Conservation (phyloP, 768 basidiomycete genomes). For the Cystofilobasidium macerans region DNA sequence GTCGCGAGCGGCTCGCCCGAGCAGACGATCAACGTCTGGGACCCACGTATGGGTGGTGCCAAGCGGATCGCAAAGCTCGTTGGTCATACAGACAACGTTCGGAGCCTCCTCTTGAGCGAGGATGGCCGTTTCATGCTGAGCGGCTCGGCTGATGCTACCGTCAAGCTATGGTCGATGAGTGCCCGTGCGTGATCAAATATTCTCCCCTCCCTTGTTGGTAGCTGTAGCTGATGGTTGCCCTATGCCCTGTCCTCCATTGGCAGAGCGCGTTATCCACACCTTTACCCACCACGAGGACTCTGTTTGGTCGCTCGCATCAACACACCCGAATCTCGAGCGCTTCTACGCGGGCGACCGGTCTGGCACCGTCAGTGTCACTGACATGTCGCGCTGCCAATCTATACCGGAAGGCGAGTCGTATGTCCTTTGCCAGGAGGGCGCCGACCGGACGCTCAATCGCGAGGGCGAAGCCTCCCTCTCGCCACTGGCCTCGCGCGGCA, state of each 20-base stretch:
- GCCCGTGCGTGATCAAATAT: conserved; percentile 3
- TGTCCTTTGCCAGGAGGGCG: conserved; percentile 48
- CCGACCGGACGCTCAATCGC: conserved; percentile 17
- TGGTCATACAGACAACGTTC: conserved; percentile 94
- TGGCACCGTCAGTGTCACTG: conserved; percentile 82
- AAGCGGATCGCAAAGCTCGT: conserved; percentile 68
- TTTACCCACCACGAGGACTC: conserved; percentile 84
- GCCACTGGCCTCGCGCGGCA: conserved; percentile 41
- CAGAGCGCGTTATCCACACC: conserved; percentile 81
- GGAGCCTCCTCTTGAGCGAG: conserved; percentile 75
- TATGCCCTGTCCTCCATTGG: no score
- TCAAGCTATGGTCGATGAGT: conserved; percentile 89
- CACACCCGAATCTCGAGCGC: conserved; percentile 69
- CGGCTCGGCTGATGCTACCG: conserved; percentile 39
- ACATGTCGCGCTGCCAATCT: conserved; percentile 68
- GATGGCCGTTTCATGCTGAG: conserved; percentile 62
- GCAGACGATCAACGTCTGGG: conserved; percentile 82
- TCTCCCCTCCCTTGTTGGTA: no score
- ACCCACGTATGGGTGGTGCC: conserved; percentile 66
- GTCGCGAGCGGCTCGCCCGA: conserved; percentile 88
- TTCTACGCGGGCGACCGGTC: conserved; percentile 94
- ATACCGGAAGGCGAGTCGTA: conserved; percentile 82
- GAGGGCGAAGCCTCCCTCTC: conserved; percentile 20
- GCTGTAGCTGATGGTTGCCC: no score
- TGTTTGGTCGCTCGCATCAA: conserved; percentile 84